Evolutionary conservation across 164 flowering plant species (phyloP), one percentile per base, ranked within the genome.

Genomic region (Taxillus chinensis): DNA sequence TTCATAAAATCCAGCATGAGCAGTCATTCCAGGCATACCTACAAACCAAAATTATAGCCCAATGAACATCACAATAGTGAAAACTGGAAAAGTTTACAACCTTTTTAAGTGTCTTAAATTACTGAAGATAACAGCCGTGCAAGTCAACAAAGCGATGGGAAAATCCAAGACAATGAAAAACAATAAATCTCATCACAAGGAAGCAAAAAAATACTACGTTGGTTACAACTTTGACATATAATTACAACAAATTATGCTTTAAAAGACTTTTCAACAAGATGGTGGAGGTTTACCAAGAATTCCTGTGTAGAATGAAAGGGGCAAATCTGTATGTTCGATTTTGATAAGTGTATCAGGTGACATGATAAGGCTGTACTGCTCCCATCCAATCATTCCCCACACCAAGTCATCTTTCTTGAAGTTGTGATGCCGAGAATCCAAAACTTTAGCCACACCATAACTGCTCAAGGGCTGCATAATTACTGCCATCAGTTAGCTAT

Each of bases 1-100:
- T 56, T 82, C 83, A 60, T 68, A 69, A 42, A 83, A 77, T 27
- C 86, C 86, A 60, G 51, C 80, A 73, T 82, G 80, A 42, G 89
- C 89, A 49, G 86, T 80, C 68, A 82, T 49, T 4, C 86, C 89
- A 38, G 83, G 80, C 84, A 80, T 77, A 40, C 83, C 85, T 83
- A 62, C 15, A 56, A 13, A 54, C 39, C 27, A 17, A n/a, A 8
- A 17, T 4, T 49, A 9, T n/a, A 41, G 27, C 13, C 27, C 17
- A 9, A 15, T 46, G 17, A 3, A 17, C 5, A 55, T 13, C 12
- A 5, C 39, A 5, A 54, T 5, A 11, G 8, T 4, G 16, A 52
- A 62, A 53, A 16, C 0, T 7, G 2, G n/a, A 4, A 42, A 41
- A 7, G 12, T 53, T 53, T 43, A 15, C 39, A 10, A 27, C 27